Evolutionary conservation across 2,329 filamentous ascomycete genomes (phyloP).

Genomic region (Claviceps cyperi): DNA sequence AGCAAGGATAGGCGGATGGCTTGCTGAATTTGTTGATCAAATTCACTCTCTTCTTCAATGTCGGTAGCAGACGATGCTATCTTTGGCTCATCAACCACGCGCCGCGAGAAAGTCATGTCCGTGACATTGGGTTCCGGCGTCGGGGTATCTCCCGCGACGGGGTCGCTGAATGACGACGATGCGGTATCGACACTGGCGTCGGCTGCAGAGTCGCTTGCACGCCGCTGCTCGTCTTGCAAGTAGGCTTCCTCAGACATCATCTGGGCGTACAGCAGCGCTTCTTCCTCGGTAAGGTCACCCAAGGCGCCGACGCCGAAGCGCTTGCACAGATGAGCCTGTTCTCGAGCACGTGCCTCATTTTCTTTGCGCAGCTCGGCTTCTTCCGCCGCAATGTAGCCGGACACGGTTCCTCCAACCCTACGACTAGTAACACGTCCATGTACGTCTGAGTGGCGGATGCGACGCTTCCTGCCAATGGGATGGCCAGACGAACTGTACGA

Average conservation of each 20-base stretch:
- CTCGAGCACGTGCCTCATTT: constrained; percentile 48
- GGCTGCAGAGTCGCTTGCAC: constrained; percentile 36
- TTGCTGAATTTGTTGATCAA: constrained; percentile 46
- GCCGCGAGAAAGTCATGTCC: constrained; percentile 21
- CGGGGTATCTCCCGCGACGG: constrained; percentile 30
- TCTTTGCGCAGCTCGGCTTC: constrained; percentile 65
- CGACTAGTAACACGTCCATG: constrained; percentile 36
- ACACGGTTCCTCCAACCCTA: constrained; percentile 51
- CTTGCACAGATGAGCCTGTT: constrained; percentile 55
- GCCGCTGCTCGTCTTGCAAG: constrained; percentile 39
- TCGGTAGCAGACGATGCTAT: background rate
- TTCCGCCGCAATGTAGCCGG: constrained; percentile 78
- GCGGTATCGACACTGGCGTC: constrained; percentile 30
- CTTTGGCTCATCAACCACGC: constrained; percentile 6
- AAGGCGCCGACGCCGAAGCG: constrained; percentile 72
- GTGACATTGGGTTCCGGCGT: constrained; percentile 41
- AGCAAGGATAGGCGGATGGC: constrained; percentile 48
- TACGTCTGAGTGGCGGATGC: constrained; percentile 50
- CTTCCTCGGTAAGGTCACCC: constrained; percentile 49
- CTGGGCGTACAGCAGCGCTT: constrained; percentile 48
- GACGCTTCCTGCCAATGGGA: constrained; percentile 64
- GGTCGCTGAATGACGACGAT: constrained; percentile 27
- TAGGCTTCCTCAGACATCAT: constrained; percentile 51
- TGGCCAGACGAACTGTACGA: constrained; percentile 76
- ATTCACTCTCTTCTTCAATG: constrained; percentile 27